Evolutionary conservation across 140 eudicot genomes (phyloP).

Genomic region (Cichorium intybus): DNA sequence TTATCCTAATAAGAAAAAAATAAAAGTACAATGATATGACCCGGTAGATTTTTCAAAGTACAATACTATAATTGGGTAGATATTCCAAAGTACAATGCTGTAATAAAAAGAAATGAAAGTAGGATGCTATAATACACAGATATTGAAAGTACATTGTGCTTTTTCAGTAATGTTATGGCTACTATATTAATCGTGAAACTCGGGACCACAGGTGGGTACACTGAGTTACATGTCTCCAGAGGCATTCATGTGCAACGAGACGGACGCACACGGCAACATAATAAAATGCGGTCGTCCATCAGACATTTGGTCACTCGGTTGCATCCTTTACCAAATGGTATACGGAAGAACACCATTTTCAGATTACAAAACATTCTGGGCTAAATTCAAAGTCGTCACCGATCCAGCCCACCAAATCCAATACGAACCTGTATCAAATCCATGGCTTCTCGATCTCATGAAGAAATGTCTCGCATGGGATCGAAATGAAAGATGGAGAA

Average conservation of each 20-base stretch:
- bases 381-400: conserved; percentile 87
- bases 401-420: conserved; percentile 79
- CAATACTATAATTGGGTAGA: too few relatives aligned
- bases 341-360: conserved; percentile 97
- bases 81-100: not conserved
- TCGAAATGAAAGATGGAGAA: conserved; percentile 73
- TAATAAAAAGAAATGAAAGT: not conserved
- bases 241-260: conserved; percentile 95
- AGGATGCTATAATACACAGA: not conserved
- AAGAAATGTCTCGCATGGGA: conserved; percentile 92
- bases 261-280: conserved; percentile 77
- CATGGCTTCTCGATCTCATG: conserved; percentile 88
- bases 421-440: conserved; percentile 70
- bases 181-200: not conserved
- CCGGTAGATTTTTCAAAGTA: not conserved
- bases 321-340: conserved; percentile 99
- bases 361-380: conserved; percentile 92
- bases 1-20: not conserved
- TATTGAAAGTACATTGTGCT: not conserved
- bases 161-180: too few relatives aligned
- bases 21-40: not conserved
- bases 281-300: conserved; percentile 97
- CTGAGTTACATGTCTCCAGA: conserved; percentile 99
- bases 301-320: conserved; percentile 98
- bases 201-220: conserved; percentile 78